Evolutionary conservation across 148 eudicot genomes (phyloP).

Genomic region (Diospyros lotus): DNA sequence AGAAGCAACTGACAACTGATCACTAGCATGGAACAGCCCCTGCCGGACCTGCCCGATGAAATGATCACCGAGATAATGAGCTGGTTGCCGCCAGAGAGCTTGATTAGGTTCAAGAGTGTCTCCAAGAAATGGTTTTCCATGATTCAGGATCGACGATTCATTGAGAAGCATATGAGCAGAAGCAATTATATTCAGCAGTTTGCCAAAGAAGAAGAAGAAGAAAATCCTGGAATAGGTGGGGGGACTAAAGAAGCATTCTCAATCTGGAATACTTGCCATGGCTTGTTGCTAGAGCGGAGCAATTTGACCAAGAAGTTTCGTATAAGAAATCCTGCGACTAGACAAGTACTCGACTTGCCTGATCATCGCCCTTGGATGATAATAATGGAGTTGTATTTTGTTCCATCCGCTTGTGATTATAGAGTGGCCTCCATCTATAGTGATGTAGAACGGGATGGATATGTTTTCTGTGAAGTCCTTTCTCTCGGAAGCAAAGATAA

Average conservation of each 20-base stretch:
- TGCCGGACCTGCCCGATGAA: constrained; percentile 8
- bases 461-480: constrained; percentile 7
- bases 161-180: not conserved
- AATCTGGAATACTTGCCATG: not conserved
- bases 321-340: constrained; percentile 15
- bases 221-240: no score
- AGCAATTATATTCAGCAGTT: no score
- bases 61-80: constrained; percentile 16
- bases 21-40: no score
- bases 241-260: no score
- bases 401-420: constrained; percentile 4
- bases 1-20: no score
- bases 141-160: not conserved
- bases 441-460: not conserved
- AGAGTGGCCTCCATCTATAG: not conserved
- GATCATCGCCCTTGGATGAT: not conserved
- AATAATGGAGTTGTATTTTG: not conserved
- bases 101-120: constrained; percentile 7
- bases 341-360: constrained; percentile 15
- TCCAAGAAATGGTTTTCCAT: constrained; percentile 13
- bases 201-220: no score
- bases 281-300: not conserved
- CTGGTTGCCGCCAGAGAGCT: constrained; percentile 12
- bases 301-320: not conserved
- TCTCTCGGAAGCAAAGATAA: constrained; percentile 5